Evolutionary conservation across 2,329 filamentous ascomycete species (phyloP).

Genomic region (Pyricularia pennisetigena): DNA sequence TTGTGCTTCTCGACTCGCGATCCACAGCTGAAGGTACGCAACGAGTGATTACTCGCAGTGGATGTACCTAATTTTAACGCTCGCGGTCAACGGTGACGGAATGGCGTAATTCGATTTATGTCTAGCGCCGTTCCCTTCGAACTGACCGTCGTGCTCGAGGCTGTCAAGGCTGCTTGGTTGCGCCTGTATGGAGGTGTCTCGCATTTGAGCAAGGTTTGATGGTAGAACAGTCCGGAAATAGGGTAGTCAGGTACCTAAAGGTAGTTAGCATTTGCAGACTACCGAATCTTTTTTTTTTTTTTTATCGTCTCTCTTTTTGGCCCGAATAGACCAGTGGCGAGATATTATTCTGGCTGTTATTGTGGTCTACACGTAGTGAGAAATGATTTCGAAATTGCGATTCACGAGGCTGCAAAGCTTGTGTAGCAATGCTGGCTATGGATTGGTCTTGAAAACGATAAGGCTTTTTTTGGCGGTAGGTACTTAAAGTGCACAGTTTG

Average conservation of each 20-base stretch:
- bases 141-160: background rate
- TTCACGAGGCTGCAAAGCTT: too few species aligned
- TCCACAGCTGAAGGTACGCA: background rate
- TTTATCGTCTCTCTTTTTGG: background rate
- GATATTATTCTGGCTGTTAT: background rate
- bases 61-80: background rate
- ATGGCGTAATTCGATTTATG: background rate
- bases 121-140: background rate
- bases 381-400: background rate
- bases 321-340: background rate
- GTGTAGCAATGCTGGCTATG: too few species aligned
- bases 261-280: background rate
- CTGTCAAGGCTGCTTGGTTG: background rate
- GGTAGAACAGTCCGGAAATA: background rate
- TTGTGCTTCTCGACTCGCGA: background rate
- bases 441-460: too few species aligned
- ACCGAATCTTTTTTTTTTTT: background rate
- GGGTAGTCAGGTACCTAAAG: background rate
- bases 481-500: background rate
- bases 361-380: background rate
- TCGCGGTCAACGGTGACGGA: background rate
- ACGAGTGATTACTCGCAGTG: background rate
- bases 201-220: constrained; percentile 1
- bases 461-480: too few species aligned
- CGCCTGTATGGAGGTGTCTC: background rate